Conservation (phyloP, 805 yeast genomes). For the Candida quercuum region DNA sequence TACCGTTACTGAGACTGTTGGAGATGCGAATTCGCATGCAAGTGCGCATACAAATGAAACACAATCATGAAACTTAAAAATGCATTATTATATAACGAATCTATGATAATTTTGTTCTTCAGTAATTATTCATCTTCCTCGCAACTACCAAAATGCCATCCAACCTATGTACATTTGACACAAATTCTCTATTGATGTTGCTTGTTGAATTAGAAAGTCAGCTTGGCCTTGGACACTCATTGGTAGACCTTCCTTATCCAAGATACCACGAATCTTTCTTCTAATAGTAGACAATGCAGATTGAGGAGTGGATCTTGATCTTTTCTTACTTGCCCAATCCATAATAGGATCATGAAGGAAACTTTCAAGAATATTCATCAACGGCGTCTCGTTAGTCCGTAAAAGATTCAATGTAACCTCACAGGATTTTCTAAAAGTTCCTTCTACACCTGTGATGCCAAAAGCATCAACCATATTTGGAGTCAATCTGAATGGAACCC, state of each 20-base stretch:
- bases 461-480: conserved; percentile 84
- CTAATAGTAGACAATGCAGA: conserved; percentile 68
- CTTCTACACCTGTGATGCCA: conserved; percentile 87
- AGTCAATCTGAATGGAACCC: conserved; percentile 91
- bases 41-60: not conserved
- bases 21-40: too few relatives aligned
- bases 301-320: conserved; percentile 45
- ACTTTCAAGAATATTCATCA: conserved; percentile 89
- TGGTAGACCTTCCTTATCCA: conserved; percentile 77
- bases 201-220: conserved; percentile 79
- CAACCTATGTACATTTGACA: conserved; percentile 93
- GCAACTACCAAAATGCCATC: conserved; percentile 66
- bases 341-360: conserved; percentile 89
- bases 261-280: conserved; percentile 77
- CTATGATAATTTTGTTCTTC: not conserved
- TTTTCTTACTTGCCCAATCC: conserved; percentile 57
- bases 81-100: not conserved
- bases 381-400: conserved; percentile 71
- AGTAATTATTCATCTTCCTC: not conserved
- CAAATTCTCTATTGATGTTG: conserved; percentile 64
- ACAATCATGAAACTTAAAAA: too few relatives aligned
- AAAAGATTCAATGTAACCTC: conserved; percentile 76
- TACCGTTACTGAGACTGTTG: too few relatives aligned
- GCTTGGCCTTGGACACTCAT: conserved; percentile 92
- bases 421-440: conserved; percentile 77